These are phyloP conservation scores for Fusarium sp. DNA, from an alignment of 2,329 filamentous ascomycete genomes.

Conservation along the genomic window DNA sequence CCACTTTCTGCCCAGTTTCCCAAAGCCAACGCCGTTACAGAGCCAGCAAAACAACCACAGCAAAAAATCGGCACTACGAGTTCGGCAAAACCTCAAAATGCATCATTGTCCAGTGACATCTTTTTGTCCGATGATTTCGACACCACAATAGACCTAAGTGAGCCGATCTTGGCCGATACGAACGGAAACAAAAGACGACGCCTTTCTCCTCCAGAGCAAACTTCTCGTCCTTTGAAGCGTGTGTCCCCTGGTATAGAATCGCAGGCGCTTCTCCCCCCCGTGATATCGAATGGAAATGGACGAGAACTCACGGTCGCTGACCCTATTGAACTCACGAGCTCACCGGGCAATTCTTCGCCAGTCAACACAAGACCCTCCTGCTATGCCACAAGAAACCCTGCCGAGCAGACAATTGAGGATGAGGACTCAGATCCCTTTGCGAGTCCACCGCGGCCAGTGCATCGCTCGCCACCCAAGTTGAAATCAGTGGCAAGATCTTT, in stretches of 20 bases:
- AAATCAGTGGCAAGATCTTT: constrained; percentile 7
- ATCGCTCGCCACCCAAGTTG: background rate
- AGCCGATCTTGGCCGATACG: constrained; percentile 33
- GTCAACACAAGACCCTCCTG: background rate
- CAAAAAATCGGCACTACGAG: background rate
- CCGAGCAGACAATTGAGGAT: background rate
- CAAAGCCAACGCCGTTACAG: background rate
- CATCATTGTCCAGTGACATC: constrained; percentile 12
- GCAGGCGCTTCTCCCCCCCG: constrained; percentile 10
- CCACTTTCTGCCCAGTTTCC: constrained; percentile 10
- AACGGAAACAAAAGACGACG: constrained; percentile 46
- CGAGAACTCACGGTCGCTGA: constrained; percentile 26
- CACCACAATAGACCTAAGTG: constrained; percentile 51
- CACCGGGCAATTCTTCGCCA: constrained; percentile 36
- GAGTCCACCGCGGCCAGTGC: constrained; percentile 44
- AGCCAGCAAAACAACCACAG: background rate
- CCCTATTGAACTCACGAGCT: constrained; percentile 52
- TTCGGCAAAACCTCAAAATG: background rate
- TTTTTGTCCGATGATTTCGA: constrained; percentile 53
- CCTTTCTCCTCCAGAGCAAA: constrained; percentile 32
- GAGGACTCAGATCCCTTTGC: constrained; percentile 48
- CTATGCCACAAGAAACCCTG: background rate
- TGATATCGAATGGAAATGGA: constrained; percentile 8
- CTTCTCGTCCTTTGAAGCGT: constrained; percentile 27
- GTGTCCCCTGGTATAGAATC: constrained; percentile 14